A percentile compares a stretch with the other conserved stretches of the same genome.
phyloP scores from a whole-genome alignment of 345 rosid species.

The Pistacia vera region DNA sequence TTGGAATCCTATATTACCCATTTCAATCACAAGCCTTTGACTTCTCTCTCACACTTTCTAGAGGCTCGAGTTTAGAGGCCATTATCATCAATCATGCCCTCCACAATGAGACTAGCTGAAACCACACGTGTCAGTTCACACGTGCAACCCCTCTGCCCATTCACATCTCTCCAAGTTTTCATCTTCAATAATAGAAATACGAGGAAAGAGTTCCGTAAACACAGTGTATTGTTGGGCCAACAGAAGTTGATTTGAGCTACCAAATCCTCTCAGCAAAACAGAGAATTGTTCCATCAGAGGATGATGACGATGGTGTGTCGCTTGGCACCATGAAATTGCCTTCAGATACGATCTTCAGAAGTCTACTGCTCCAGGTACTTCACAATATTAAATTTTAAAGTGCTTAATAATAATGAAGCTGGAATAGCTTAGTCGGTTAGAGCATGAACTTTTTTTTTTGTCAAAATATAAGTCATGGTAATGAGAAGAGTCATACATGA shows the following conservation, averaged over 20 bases:
- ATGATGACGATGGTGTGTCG: slow-evolving; percentile 68
- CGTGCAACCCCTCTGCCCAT: neutral
- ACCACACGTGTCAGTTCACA: slow-evolving; percentile 19
- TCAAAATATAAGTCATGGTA: too few species aligned
- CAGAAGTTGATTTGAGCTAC: slow-evolving; percentile 16
- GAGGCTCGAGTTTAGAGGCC: too few species aligned
- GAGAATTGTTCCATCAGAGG: slow-evolving; percentile 38
- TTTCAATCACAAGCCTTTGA: neutral
- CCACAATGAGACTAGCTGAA: slow-evolving; percentile 15
- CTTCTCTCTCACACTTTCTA: too few species aligned
- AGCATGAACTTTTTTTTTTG: too few species aligned
- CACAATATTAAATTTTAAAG: rapidly evolving
- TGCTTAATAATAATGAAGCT: too few species aligned
- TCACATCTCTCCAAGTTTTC: neutral
- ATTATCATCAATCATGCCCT: slow-evolving; percentile 26
- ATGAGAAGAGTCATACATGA: too few species aligned
- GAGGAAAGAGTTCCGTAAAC: neutral
- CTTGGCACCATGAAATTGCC: slow-evolving; percentile 89
- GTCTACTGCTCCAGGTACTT: slow-evolving; percentile 69
- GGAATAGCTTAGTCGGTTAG: too few species aligned
- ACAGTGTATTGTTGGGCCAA: slow-evolving; percentile 5
- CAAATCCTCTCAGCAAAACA: slow-evolving; percentile 37
- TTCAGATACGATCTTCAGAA: slow-evolving; percentile 50
- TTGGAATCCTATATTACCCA: neutral
- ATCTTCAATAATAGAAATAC: neutral